These are phyloP conservation scores for Nannochloropsis limnetica DNA, from an alignment of 352 stramenopile genomes.

Conservation along the genomic window DNA sequence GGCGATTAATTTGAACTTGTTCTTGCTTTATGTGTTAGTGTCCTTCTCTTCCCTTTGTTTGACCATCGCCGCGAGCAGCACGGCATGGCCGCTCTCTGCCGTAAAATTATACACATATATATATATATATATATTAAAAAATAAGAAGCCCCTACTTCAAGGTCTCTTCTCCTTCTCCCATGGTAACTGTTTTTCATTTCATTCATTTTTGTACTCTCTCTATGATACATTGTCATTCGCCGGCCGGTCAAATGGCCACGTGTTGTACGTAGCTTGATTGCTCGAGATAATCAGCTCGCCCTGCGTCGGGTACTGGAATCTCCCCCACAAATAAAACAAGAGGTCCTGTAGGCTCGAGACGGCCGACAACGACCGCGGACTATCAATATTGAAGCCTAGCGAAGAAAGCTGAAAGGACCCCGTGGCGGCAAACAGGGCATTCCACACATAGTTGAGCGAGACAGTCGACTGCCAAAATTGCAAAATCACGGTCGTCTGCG, in stretches of 20 bases:
- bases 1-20: no score
- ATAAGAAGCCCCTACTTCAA: neutral
- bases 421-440: neutral
- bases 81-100: no score
- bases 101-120: no score
- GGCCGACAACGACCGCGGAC: neutral
- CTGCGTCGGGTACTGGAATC: neutral
- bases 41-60: no score
- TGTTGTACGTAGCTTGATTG: neutral
- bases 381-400: neutral
- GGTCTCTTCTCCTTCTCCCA: no score
- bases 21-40: no score
- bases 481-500: neutral
- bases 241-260: neutral
- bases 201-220: no score
- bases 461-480: neutral
- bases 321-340: neutral
- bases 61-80: no score
- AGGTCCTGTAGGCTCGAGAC: neutral
- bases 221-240: neutral
- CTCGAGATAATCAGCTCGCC: neutral
- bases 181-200: no score
- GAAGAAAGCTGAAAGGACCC: neutral
- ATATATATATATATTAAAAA: no score
- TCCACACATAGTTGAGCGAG: neutral